A percentile compares a stretch with the other conserved stretches of the same genome.
These are phyloP conservation scores for Jamesozyma gamospora DNA, from an alignment of 805 yeast species.

Conservation along the genomic window DNA sequence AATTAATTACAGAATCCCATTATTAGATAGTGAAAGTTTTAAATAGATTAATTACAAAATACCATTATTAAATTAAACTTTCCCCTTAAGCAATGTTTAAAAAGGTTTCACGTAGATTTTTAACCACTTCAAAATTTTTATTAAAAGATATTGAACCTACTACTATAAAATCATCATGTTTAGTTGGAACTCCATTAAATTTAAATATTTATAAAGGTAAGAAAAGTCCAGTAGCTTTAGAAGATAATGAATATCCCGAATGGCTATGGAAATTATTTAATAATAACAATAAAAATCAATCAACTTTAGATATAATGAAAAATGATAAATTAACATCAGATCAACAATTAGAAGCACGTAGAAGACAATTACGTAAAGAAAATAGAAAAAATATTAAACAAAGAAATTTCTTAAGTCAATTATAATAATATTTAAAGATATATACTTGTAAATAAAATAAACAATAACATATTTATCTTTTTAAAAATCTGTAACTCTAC, in stretches of 20 bases:
- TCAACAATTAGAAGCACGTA: constrained; percentile 52
- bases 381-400: constrained; percentile 65
- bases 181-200: constrained; percentile 64
- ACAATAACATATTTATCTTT: background rate
- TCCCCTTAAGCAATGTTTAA: no score
- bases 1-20: no score
- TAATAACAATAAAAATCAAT: constrained; percentile 2
- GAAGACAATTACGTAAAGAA: constrained; percentile 55
- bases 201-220: constrained; percentile 69
- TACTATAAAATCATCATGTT: constrained; percentile 38
- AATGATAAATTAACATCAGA: constrained; percentile 51
- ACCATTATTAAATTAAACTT: no score
- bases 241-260: constrained; percentile 82
- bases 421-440: background rate
- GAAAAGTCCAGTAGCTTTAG: constrained; percentile 80
- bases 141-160: constrained; percentile 4
- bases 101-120: background rate
- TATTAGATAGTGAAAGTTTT: no score
- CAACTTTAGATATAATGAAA: constrained; percentile 26
- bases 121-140: background rate
- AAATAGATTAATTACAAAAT: no score
- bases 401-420: constrained; percentile 49
- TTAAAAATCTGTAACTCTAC: constrained; percentile 90
- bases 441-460: constrained; percentile 6
- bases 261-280: constrained; percentile 91